These are phyloP conservation scores for Dendrocalamus sinicus DNA, from an alignment of 176 grass and related monocot species.

Conservation along the genomic window DNA sequence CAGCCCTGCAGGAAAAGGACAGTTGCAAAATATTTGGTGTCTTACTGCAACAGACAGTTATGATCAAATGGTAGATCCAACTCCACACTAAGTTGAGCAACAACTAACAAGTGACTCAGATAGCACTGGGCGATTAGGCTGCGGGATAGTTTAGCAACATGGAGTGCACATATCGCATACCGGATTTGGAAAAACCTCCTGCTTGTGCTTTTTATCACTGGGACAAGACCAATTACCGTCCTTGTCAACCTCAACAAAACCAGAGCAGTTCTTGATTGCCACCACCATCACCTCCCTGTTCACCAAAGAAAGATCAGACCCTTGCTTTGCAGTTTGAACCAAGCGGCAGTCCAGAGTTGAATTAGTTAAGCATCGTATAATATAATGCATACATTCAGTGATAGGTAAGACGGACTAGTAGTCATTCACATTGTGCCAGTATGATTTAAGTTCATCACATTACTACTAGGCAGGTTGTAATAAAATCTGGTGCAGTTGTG, in stretches of 20 bases:
- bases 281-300: constrained; percentile 91
- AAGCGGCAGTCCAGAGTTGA: not conserved
- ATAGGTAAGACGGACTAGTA: not conserved
- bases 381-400: not conserved
- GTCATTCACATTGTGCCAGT: too few species aligned
- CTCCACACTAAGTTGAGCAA: not conserved
- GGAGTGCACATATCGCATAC: constrained; percentile 47
- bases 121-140: not conserved
- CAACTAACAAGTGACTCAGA: not conserved
- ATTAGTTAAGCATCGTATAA: not conserved
- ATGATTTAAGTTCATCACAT: not conserved
- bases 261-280: constrained; percentile 69
- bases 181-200: constrained; percentile 62
- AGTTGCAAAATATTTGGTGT: not conserved
- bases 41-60: not conserved
- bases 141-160: not conserved
- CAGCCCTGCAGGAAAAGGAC: not conserved
- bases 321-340: constrained; percentile 17
- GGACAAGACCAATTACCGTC: constrained; percentile 80
- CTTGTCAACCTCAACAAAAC: constrained; percentile 69
- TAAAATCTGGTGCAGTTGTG: too few species aligned
- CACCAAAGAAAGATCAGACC: constrained; percentile 20
- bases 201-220: constrained; percentile 67
- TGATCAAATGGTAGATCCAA: not conserved
- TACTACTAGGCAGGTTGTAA: not conserved